A percentile compares a stretch with the other conserved stretches of the same genome.
Conservation (phyloP, 2,329 filamentous ascomycete genomes). For the Coniochaeta sp. region DNA sequence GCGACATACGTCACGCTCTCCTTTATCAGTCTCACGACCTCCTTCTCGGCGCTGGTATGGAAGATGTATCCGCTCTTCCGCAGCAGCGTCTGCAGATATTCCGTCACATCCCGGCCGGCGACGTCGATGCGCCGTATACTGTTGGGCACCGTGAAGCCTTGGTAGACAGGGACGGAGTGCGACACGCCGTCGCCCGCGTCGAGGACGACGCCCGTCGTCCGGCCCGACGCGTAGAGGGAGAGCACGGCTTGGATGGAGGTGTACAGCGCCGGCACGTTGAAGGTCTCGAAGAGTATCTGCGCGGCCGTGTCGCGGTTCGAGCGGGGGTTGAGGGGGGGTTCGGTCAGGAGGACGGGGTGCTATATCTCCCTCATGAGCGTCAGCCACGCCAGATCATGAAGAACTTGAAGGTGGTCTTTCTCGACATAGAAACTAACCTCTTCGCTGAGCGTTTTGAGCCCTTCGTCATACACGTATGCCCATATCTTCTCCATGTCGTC, state of each 20-base stretch:
- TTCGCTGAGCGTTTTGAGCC: conserved; percentile 93
- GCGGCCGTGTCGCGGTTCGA: conserved; percentile 94
- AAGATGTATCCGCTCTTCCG: conserved; percentile 92
- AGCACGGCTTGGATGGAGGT: conserved; percentile 96
- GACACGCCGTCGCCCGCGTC: conserved; percentile 95
- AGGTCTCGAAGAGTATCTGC: conserved; percentile 97
- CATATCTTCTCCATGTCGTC: conserved; percentile 99
- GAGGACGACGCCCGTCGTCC: conserved; percentile 91
- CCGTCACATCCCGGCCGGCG: conserved; percentile 90
- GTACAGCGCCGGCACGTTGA: conserved; percentile 94
- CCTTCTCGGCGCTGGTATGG: conserved; percentile 97
- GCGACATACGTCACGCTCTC: conserved; percentile 91
- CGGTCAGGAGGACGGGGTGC: conserved; percentile 93
- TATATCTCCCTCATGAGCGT: too few relatives aligned
- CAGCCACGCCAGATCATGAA: not conserved
- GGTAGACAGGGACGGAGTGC: conserved; percentile 94
- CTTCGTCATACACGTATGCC: conserved; percentile 95
- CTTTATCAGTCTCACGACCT: conserved; percentile 96
- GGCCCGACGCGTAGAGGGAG: conserved; percentile 89
- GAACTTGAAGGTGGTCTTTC: too few relatives aligned
- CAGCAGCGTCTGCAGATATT: conserved; percentile 84
- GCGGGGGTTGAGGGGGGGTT: conserved; percentile 90
- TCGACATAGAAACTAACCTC: conserved; percentile 59
- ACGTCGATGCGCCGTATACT: conserved; percentile 95
- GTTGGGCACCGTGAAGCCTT: conserved; percentile 94